Base-by-base conservation (phyloP, 208 protist species). In the Trypanosoma vivax region DNA sequence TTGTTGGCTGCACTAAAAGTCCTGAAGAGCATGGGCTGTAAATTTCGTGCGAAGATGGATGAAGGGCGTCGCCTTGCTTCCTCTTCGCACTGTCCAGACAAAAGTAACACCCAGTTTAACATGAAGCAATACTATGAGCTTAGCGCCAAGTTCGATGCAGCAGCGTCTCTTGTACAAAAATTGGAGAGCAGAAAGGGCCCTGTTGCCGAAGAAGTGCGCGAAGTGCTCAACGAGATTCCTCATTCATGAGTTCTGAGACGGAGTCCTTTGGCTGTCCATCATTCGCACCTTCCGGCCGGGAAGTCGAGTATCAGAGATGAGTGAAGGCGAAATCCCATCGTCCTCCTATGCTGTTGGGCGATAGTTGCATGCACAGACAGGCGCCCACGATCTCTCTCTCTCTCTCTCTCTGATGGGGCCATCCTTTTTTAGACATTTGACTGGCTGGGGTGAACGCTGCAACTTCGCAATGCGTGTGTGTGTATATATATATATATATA, bases 131-230 rank as follows among this genome's bases (percentile, higher is more conserved):
- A 50, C 16, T 27, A 57, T 31, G 70, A 68, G 37, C 50, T 79
- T 13, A 56, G 45, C 25, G 38, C 60, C 11, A 79, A 68, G 39
- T 58, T 90, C 18, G 50, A 60, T 2, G 39, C 53, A 31, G 78
- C 70, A 51, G 53, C 49, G 7, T 46, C 58, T 13, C 27, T 71
- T 2, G 76, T 83, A n/a, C 23, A 72, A 21, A 52, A 28, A 14
- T 49, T 90, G 13, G 50, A 68, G n/a, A 60, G 73, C 21, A 67
- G 71, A 31, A 64, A 66, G 10, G 83, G 75, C 33, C 52, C 46
- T 10, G 63, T 90, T n/a, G 83, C 79, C 3, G 70, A 66, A 13
- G 75, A 77, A 38, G 79, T 76, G 5, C 50, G 70, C 33, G 65
- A 64, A 14, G 35, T 80, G 1, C 43, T 77, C 6, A 31, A 43